Percentiles rank a stretch among this genome's conserved stretches.
Evolutionary conservation across 805 yeast species (phyloP).

Genomic region (Metschnikowia sp.): DNA sequence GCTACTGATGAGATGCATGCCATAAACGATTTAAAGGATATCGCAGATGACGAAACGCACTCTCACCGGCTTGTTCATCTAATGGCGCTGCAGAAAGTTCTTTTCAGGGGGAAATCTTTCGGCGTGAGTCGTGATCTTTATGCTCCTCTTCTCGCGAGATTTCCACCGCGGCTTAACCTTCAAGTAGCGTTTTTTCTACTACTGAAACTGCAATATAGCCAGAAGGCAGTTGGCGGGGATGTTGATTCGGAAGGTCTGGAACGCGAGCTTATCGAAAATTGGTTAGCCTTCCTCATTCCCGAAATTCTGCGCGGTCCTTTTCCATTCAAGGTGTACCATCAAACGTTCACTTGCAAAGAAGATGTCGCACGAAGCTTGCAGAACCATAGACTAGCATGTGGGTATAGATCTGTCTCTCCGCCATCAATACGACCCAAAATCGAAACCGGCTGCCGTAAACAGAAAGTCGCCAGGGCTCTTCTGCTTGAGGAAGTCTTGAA

Average conservation of each 20-base stretch:
- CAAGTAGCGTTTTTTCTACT: slow-evolving; percentile 1
- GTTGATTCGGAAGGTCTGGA: too few species aligned
- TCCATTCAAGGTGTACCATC: slow-evolving; percentile 5
- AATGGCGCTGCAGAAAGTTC: slow-evolving; percentile 2
- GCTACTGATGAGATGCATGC: background rate
- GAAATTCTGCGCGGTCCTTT: background rate
- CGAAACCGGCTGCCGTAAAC: background rate
- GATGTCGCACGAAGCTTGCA: slow-evolving; percentile 1
- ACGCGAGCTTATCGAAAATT: background rate
- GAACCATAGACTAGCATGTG: background rate
- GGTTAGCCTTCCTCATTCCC: background rate
- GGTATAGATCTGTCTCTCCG: background rate
- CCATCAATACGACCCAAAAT: background rate
- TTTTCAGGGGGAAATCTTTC: background rate
- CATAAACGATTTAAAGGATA: background rate
- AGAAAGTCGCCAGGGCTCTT: slow-evolving; percentile 2
- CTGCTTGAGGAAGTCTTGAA: slow-evolving; percentile 11
- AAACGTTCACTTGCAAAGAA: background rate
- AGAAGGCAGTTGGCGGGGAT: too few species aligned
- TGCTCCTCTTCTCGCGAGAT: slow-evolving; percentile 1
- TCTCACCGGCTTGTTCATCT: background rate
- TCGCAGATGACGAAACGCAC: background rate
- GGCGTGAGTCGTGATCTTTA: background rate
- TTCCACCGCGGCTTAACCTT: background rate
- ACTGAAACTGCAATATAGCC: background rate